These are phyloP conservation scores for Gossypium longicalyx DNA, from an alignment of 345 rosid species.

Conservation along the genomic window DNA sequence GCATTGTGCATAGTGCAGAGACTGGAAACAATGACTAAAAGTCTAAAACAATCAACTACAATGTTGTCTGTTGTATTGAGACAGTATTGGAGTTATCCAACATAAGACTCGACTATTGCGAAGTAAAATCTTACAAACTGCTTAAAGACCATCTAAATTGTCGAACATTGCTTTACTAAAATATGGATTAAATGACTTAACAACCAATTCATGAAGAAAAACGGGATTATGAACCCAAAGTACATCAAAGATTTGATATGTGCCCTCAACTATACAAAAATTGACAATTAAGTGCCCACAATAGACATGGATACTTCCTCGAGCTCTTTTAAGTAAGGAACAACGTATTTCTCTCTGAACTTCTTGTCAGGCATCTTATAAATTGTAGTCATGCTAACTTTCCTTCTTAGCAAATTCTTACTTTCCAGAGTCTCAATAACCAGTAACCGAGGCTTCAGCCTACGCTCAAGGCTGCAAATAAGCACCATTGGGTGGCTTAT, in stretches of 20 bases:
- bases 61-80: too few species aligned
- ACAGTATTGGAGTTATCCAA: background rate
- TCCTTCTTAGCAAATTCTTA: slow-evolving; percentile 24
- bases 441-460: slow-evolving; percentile 25
- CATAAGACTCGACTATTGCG: background rate
- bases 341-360: slow-evolving; percentile 22
- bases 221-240: background rate
- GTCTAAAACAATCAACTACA: background rate
- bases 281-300: background rate
- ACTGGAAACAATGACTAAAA: background rate
- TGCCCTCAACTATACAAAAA: background rate
- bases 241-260: background rate
- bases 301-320: background rate
- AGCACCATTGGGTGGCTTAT: slow-evolving; percentile 24
- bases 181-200: background rate
- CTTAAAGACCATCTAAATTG: background rate
- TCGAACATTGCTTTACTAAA: background rate
- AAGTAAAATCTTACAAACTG: background rate
- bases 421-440: slow-evolving; percentile 25
- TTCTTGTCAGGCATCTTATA: slow-evolving; percentile 9
- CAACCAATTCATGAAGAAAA: background rate
- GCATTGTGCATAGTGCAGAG: background rate
- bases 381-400: slow-evolving; percentile 15
- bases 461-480: slow-evolving; percentile 24
- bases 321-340: slow-evolving; percentile 24